Percentiles rank a stretch among this genome's conserved stretches.
Evolutionary conservation across 2,329 filamentous ascomycete genomes (phyloP).

Genomic region (Aspergillus flavus): DNA sequence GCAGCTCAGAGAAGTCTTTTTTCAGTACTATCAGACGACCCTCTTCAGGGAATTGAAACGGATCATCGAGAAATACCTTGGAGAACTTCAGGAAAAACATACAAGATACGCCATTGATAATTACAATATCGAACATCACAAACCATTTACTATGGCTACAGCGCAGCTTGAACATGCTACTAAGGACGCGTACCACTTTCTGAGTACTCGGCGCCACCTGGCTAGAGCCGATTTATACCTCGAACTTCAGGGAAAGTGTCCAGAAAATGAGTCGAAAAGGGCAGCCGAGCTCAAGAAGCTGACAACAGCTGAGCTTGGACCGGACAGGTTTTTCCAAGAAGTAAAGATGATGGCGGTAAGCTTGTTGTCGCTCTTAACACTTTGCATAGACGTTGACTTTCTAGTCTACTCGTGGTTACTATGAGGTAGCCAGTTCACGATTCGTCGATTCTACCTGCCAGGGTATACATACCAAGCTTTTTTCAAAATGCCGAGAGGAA

Average conservation of each 20-base stretch:
- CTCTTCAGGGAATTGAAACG: slow-evolving; percentile 38
- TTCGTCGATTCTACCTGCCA: slow-evolving; percentile 45
- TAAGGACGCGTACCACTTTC: slow-evolving; percentile 8
- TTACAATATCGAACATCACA: slow-evolving; percentile 57
- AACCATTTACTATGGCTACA: slow-evolving; percentile 58
- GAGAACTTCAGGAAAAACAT: slow-evolving; percentile 41
- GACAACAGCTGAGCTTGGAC: slow-evolving; percentile 29
- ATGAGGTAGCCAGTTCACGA: slow-evolving; percentile 41
- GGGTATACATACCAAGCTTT: slow-evolving; percentile 38
- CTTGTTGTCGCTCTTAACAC: background rate
- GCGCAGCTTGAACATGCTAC: slow-evolving; percentile 26
- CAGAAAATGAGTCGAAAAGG: slow-evolving; percentile 23
- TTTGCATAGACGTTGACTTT: slow-evolving; percentile 12
- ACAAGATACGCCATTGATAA: slow-evolving; percentile 52
- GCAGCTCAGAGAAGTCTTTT: slow-evolving; percentile 48
- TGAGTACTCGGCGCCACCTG: slow-evolving; percentile 23
- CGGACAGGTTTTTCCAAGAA: slow-evolving; percentile 40
- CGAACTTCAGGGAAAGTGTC: slow-evolving; percentile 14
- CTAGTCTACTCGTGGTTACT: slow-evolving; percentile 42
- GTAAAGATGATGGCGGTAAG: slow-evolving; percentile 47
- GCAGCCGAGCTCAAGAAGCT: slow-evolving; percentile 29
- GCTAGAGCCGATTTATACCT: slow-evolving; percentile 22
- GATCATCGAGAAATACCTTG: slow-evolving; percentile 52
- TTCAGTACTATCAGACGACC: slow-evolving; percentile 37
- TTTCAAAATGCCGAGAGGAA: slow-evolving; percentile 37